phyloP scores from a whole-genome alignment of 495 filamentous ascomycete genomes.

The Ramalina intermedia region DNA sequence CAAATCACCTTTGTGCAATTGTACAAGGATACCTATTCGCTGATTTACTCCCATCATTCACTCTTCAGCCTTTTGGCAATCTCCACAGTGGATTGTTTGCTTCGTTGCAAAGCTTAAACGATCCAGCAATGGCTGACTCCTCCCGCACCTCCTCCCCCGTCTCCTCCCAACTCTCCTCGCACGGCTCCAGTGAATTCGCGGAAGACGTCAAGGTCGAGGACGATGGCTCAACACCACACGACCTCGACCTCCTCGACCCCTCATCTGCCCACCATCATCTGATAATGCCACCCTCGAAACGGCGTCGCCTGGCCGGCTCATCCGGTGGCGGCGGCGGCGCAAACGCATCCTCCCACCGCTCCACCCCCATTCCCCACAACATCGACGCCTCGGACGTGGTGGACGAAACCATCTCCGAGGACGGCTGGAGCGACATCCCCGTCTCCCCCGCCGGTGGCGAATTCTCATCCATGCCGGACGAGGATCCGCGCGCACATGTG shows the following conservation, averaged over 20 bases:
- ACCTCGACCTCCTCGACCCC: slow-evolving; percentile 17
- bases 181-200: slow-evolving; percentile 33
- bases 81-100: too few relatives aligned
- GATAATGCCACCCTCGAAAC: slow-evolving; percentile 35
- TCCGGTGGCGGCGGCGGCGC: too few relatives aligned
- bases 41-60: neutral
- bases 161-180: slow-evolving; percentile 36
- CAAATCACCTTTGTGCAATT: too few relatives aligned
- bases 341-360: slow-evolving; percentile 30
- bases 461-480: slow-evolving; percentile 43
- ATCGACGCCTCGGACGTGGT: slow-evolving; percentile 27
- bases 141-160: slow-evolving; percentile 13
- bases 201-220: slow-evolving; percentile 30
- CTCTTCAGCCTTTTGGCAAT: neutral
- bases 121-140: slow-evolving; percentile 30
- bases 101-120: neutral
- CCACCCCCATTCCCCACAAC: slow-evolving; percentile 25
- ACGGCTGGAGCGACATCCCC: slow-evolving; percentile 69
- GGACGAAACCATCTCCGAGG: slow-evolving; percentile 59
- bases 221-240: slow-evolving; percentile 8
- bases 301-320: slow-evolving; percentile 28
- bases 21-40: too few relatives aligned
- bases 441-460: slow-evolving; percentile 30
- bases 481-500: slow-evolving; percentile 57
- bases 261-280: slow-evolving; percentile 17